Evolutionary conservation across 495 filamentous ascomycete species (phyloP), one percentile per base, ranked within the genome.

Genomic region (Aspergillus olivimuriae): DNA sequence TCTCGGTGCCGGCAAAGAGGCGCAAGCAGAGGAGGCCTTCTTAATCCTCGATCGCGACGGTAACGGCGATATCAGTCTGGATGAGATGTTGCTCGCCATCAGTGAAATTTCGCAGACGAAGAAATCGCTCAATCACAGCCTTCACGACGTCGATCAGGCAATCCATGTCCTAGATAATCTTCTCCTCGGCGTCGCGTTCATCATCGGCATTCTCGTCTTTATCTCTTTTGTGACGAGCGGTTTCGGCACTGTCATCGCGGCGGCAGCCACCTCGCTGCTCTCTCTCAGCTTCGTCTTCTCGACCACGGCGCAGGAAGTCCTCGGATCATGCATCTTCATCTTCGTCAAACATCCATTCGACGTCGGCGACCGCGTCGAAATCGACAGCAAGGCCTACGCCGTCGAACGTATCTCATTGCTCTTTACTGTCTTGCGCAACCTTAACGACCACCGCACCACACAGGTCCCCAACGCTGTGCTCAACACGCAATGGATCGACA

Each of bases 311-410:
- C 91, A 97, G 63, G 92, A 98, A 64, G 82, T 98, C 41, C 75
- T 97, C 10, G 91, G 89, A 35, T 94, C 87, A 14, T 96, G 91
- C 69, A 94, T 98, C 61, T 98, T 98, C 70, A 73, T 98, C 4
- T 97, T 98, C 57, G 87, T 96, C 74, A 98, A 98, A 66, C 92
- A 95, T 54, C 89, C 83, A 1, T 87, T 77, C 60, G 92, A 98
- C 60, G 87, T 96, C 18, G 88, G 92, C 31, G 92, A 98, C 58
- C 86, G 92, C 16, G 84, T 97, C 24, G 89, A 96, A 53, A 82
- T 98, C 51, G 68, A 68, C 15, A 48, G 54, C 41, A 77, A 86
- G 53, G 77, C 83, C 53, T 77, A 92, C 43, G 67, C 84, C 6
- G 91, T 98, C 16, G 87, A 96, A 65, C 87, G 91, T 59, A 97